Percentiles rank a stretch among this genome's conserved stretches.
phyloP scores from a whole-genome alignment of 163 green algal species.

The Prototheca stagnorum region DNA sequence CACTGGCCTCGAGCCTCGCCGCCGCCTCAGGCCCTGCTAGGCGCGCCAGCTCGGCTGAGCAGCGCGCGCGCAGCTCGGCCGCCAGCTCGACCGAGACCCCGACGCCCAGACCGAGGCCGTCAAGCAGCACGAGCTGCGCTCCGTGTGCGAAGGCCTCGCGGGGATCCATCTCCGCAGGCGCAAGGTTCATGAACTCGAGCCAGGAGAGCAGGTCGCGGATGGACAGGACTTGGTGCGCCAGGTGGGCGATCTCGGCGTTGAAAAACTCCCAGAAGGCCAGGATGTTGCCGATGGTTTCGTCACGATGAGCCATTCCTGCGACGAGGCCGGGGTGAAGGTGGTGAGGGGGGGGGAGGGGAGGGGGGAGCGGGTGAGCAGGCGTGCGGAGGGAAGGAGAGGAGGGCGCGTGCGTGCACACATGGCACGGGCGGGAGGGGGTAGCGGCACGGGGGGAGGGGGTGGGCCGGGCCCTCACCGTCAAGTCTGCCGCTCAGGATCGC shows the following conservation, averaged over 20 bases:
- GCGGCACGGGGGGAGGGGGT: slow-evolving; percentile 11
- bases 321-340: no score
- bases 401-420: no score
- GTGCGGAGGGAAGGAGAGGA: no score
- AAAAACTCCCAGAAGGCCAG: slow-evolving; percentile 76
- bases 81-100: slow-evolving; percentile 32
- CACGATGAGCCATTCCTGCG: no score
- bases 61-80: neutral
- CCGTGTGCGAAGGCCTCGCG: slow-evolving; percentile 69
- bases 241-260: slow-evolving; percentile 11
- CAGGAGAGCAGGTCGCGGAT: slow-evolving; percentile 87
- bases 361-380: no score
- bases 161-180: slow-evolving; percentile 26
- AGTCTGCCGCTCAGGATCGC: slow-evolving; percentile 53
- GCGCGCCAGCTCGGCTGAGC: neutral
- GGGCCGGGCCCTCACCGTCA: slow-evolving; percentile 6
- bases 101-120: slow-evolving; percentile 72
- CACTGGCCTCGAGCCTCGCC: no score
- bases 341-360: no score
- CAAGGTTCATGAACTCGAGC: slow-evolving; percentile 58
- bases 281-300: slow-evolving; percentile 36
- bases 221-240: slow-evolving; percentile 38
- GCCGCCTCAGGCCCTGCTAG: no score
- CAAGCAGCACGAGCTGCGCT: slow-evolving; percentile 78
- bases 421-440: no score